Percentiles rank a stretch among this genome's conserved stretches.
phyloP scores from a whole-genome alignment of 2,329 filamentous ascomycete species.

The Hypocrella siamensis region DNA sequence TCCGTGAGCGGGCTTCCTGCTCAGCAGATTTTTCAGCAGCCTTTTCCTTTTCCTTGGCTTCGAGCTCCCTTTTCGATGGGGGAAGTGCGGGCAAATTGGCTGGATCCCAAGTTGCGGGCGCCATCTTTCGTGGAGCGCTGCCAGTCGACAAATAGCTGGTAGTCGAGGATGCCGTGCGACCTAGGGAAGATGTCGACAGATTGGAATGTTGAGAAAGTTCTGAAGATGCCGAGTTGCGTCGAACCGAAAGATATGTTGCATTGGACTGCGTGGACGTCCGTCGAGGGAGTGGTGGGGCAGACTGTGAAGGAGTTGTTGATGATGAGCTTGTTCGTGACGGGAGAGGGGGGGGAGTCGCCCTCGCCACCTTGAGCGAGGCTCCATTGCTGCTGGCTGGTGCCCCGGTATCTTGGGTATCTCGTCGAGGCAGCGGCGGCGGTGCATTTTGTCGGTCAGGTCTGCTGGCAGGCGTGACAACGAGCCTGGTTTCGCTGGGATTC shows the following conservation, averaged over 20 bases:
- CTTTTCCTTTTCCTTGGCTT: conserved; percentile 24
- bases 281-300: conserved; percentile 35
- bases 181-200: conserved; percentile 35
- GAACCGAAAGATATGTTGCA: conserved; percentile 17
- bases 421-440: conserved; percentile 21
- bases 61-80: conserved; percentile 36
- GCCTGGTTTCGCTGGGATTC: conserved; percentile 18
- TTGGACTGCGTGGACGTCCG: conserved; percentile 26
- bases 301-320: conserved; percentile 14
- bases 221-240: conserved; percentile 42
- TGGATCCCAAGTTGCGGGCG: conserved; percentile 37
- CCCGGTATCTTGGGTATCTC: conserved; percentile 10
- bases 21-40: conserved; percentile 4
- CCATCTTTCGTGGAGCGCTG: conserved; percentile 27
- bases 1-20: conserved; percentile 2
- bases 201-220: conserved; percentile 38
- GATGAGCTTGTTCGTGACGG: conserved; percentile 14
- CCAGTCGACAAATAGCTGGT: conserved; percentile 31
- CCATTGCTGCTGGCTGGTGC: conserved; percentile 4
- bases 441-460: conserved; percentile 21
- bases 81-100: conserved; percentile 42
- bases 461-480: conserved; percentile 10
- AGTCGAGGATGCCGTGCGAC: conserved; percentile 26
- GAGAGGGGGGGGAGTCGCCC: conserved; percentile 16
- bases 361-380: conserved; percentile 4